Percentiles rank a stretch among this genome's conserved stretches.
These are phyloP conservation scores for Diaporthe helianthi DNA, from an alignment of 2,329 filamentous ascomycete species.

Conservation along the genomic window DNA sequence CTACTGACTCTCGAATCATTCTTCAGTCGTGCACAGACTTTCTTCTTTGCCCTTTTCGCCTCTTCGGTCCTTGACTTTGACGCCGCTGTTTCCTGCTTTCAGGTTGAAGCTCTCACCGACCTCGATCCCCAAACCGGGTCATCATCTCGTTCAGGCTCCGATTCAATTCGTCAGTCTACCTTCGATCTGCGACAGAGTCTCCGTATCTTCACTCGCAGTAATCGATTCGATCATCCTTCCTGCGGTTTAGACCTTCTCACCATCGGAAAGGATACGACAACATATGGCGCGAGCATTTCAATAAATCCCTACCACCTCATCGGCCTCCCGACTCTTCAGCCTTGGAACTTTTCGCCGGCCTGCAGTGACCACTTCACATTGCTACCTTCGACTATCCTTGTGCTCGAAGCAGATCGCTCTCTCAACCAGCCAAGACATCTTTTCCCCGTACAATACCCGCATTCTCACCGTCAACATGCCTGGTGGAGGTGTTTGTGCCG, in stretches of 20 bases:
- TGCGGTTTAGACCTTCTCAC: not conserved
- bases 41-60: not conserved
- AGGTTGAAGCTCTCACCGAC: conserved; percentile 1
- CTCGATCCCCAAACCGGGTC: not conserved
- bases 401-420: conserved; percentile 49
- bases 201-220: conserved; percentile 10
- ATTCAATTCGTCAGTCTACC: conserved; percentile 23
- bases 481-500: conserved; percentile 83
- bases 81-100: not conserved
- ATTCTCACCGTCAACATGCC: conserved; percentile 59
- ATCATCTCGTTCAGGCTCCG: conserved; percentile 6
- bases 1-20: conserved; percentile 26
- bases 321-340: conserved; percentile 46
- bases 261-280: conserved; percentile 29
- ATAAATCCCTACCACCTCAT: conserved; percentile 42
- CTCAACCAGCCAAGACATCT: conserved; percentile 37
- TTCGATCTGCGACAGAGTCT: conserved; percentile 6
- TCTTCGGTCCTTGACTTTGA: not conserved
- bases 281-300: conserved; percentile 48
- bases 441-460: conserved; percentile 27
- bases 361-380: conserved; percentile 37
- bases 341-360: conserved; percentile 44
- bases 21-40: conserved; percentile 30
- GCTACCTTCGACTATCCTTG: conserved; percentile 44
- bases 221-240: conserved; percentile 15